Evolutionary conservation across 2,329 filamentous ascomycete species (phyloP), one percentile per base, ranked within the genome.

Genomic region (Alternaria brassicicola): DNA sequence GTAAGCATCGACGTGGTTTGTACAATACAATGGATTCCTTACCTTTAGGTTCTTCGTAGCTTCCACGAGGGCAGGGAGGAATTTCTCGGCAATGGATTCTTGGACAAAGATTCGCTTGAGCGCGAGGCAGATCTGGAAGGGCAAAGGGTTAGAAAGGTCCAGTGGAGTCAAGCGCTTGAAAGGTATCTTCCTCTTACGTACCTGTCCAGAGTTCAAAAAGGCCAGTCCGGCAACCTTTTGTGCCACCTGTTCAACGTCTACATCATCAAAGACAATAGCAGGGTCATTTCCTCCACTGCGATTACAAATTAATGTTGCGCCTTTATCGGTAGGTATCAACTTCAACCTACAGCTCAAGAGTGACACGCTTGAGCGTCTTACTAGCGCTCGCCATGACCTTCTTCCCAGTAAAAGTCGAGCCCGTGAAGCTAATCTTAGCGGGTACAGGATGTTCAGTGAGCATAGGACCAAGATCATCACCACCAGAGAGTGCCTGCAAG

Each of bases 61-160:
- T 36, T 78, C 74, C 8, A 80, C 74, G 7, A 82, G 63, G 2
- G 77, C 79, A 2, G 77, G 72, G 2, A 83, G 74, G 73, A 89
- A 52, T 19, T 45, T 43, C 13, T 45, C 49, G 28, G 26, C 26
- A 49, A 88, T 83, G 3, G 76, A 79, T 63, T 86, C 83, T 67
- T 89, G 86, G 2, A 89, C 82, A 66, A 86, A 88, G 28, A 88
- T 75, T 1, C 86, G 79, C 75, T 88, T 88, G 3, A 53, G 17
- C 4, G 54, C 33, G 19, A 64, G 45, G 82, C 72, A 43, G 41
- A 74, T 66, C 56, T 56, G 12, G n/a, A 26, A 7, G 19, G 35
- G 6, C 15, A 35, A 21, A 12, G 19, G 19, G 33, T 25, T 8
- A n/a, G 17, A 13, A 49, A 49, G n/a, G n/a, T n/a, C n/a, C n/a